Evolutionary conservation across 2,329 filamentous ascomycete species (phyloP), one percentile per base, ranked within the genome.

Genomic region (Cercospora zeina): DNA sequence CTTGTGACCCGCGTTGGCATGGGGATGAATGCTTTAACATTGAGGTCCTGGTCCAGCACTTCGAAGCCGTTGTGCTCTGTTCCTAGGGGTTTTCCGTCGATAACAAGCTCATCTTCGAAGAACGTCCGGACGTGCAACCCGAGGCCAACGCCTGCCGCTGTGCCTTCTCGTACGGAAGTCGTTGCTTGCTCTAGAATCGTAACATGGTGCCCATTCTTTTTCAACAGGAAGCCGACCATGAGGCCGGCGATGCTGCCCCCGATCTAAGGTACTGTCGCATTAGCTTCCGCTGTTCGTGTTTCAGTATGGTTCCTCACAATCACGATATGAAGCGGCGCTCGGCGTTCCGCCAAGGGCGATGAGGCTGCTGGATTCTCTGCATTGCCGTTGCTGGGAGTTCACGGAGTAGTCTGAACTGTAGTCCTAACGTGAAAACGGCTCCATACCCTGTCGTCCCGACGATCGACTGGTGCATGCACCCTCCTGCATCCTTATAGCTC

Each of bases 171-270:
- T 21, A 63, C 61, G 14, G 67, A 68, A 30, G 60, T 62, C 11
- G 50, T 39, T 19, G 63, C 64, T 56, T 66, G 62, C 55, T 70
- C 67, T 30, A 69, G 53, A 42, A 80, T 79, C 1, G 75, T 78
- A 4, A 76, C 76, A 65, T 77, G 70, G 65, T 80, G 77, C 13
- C 78, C 77, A 30, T 77, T 72, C 1, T 72, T 71, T 61, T 78
- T 78, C 34, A 80, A 65, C n/a, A 76, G 74, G 42, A 79, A 68
- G 7, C 74, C 76, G 11, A 73, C 68, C 39, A 77, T 73, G 4
- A 80, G 73, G 1, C 78, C 78, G 3, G 75, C 78, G 3, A 79
- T 68, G 1, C 78, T 80, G 1, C 78, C 78, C 13, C 79, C 79
- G 8, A 80, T 74, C 65, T 69, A 16, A 36, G 19, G 11, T 54